These are phyloP conservation scores for Teratosphaeria destructans DNA, from an alignment of 2,329 filamentous ascomycete genomes.

Conservation along the genomic window DNA sequence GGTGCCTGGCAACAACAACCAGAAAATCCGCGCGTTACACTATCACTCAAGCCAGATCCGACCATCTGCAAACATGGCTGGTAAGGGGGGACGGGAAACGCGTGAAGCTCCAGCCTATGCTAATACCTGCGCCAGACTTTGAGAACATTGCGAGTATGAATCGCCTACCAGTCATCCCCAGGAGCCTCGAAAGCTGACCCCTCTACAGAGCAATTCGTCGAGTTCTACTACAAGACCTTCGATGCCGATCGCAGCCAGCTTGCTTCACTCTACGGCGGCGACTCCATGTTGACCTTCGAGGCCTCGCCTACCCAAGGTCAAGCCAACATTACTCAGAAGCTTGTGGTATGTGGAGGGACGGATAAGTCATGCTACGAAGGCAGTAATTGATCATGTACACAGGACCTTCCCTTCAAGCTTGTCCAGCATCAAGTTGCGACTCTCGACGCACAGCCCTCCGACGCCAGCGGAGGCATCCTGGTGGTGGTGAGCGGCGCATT, in stretches of 20 bases:
- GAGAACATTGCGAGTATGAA: conserved; percentile 23
- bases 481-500: conserved; percentile 84
- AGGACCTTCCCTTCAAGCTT: conserved; percentile 72
- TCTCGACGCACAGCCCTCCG: conserved; percentile 72
- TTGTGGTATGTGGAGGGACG: conserved; percentile 49
- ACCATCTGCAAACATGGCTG: conserved; percentile 10
- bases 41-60: neutral
- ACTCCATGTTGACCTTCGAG: conserved; percentile 94
- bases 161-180: neutral
- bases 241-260: conserved; percentile 60
- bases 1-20: neutral
- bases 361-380: neutral
- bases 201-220: conserved; percentile 66
- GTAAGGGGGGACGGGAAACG: conserved; percentile 5
- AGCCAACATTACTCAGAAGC: conserved; percentile 64
- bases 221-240: conserved; percentile 86
- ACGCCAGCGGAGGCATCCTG: conserved; percentile 58
- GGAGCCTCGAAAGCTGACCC: neutral
- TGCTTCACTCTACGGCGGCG: conserved; percentile 64
- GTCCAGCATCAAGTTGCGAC: conserved; percentile 70
- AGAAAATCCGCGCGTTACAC: neutral
- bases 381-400: conserved; percentile 1
- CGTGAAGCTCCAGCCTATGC: neutral
- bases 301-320: conserved; percentile 54
- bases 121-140: conserved; percentile 18